Percentiles rank a stretch among this genome's conserved stretches.
These are phyloP conservation scores for Wickerhamomyces tratensis DNA, from an alignment of 805 yeast species.

Conservation along the genomic window DNA sequence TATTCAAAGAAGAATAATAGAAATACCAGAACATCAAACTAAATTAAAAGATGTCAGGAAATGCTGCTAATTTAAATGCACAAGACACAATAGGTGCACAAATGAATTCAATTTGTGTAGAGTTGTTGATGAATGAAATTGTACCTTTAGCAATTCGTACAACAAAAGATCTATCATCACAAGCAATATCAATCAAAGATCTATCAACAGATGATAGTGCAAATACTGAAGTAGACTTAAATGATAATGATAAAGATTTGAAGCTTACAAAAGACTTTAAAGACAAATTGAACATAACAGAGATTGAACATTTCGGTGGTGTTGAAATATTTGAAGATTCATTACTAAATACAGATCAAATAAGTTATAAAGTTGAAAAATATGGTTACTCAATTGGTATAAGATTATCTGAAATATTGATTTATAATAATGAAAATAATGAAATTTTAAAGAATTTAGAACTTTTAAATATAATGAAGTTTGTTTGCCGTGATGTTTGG, in stretches of 20 bases:
- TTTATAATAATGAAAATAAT: slow-evolving; percentile 37
- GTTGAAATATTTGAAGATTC: slow-evolving; percentile 28
- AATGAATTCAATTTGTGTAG: slow-evolving; percentile 48
- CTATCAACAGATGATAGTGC: no score
- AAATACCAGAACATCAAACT: no score
- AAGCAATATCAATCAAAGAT: slow-evolving; percentile 1
- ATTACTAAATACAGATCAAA: slow-evolving; percentile 34
- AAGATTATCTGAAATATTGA: slow-evolving; percentile 38
- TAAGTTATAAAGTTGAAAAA: slow-evolving; percentile 49
- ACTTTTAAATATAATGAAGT: slow-evolving; percentile 78
- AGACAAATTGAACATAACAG: slow-evolving; percentile 9
- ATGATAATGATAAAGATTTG: slow-evolving; percentile 4
- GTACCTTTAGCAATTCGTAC: slow-evolving; percentile 66
- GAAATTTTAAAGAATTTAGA: slow-evolving; percentile 43
- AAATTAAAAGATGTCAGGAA: no score
- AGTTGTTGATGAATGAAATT: slow-evolving; percentile 63
- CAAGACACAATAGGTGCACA: slow-evolving; percentile 7
- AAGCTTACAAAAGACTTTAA: slow-evolving; percentile 4
- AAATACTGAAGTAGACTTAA: no score
- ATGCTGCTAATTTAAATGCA: no score
- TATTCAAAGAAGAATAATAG: no score
- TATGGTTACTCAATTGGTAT: slow-evolving; percentile 67
- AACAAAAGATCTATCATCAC: slow-evolving; percentile 31
- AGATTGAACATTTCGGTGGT: slow-evolving; percentile 27
- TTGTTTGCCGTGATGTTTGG: slow-evolving; percentile 91